Evolutionary conservation across 768 basidiomycete species (phyloP).

Genomic region (Macrolepiota dolichaula): DNA sequence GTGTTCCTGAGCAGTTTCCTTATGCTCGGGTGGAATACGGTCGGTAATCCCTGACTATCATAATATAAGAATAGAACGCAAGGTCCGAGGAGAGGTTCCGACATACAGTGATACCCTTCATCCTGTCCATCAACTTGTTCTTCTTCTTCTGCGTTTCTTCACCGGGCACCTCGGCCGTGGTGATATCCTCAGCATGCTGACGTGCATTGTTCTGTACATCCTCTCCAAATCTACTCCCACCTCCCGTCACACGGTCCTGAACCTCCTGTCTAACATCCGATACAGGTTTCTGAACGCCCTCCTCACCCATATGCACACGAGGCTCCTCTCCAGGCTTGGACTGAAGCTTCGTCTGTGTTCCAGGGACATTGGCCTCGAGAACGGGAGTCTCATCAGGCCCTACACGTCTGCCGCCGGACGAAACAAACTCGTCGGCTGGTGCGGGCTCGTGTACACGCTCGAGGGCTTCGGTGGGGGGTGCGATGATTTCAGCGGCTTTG

Average conservation of each 20-base stretch:
- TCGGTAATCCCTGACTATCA: conserved; percentile 36
- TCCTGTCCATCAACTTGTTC: conserved; percentile 28
- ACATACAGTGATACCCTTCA: conserved; percentile 25
- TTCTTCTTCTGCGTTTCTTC: conserved; percentile 24
- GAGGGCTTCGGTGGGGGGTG: conserved; percentile 63
- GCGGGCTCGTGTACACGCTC: conserved; percentile 67
- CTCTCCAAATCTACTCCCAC: no score
- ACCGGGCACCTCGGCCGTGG: neutral
- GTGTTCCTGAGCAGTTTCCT: conserved; percentile 51
- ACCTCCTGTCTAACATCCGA: conserved; percentile 10
- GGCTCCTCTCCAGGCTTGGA: conserved; percentile 53
- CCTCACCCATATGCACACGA: conserved; percentile 29
- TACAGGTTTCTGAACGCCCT: conserved; percentile 24
- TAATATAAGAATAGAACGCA: neutral
- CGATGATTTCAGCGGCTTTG: conserved; percentile 66
- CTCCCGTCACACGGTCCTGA: conserved; percentile 7
- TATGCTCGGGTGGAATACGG: conserved; percentile 67
- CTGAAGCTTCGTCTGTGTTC: conserved; percentile 23
- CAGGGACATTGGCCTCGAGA: conserved; percentile 28
- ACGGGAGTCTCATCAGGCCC: conserved; percentile 32
- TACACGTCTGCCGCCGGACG: conserved; percentile 32
- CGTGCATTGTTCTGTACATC: neutral
- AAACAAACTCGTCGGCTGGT: conserved; percentile 64
- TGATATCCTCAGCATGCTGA: conserved; percentile 5
- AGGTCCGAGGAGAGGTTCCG: conserved; percentile 8